Percentiles rank a stretch among this genome's conserved stretches.
Conservation (phyloP, 176 grass and related monocot genomes). For the barley (Hordeum vulgare) region DNA sequence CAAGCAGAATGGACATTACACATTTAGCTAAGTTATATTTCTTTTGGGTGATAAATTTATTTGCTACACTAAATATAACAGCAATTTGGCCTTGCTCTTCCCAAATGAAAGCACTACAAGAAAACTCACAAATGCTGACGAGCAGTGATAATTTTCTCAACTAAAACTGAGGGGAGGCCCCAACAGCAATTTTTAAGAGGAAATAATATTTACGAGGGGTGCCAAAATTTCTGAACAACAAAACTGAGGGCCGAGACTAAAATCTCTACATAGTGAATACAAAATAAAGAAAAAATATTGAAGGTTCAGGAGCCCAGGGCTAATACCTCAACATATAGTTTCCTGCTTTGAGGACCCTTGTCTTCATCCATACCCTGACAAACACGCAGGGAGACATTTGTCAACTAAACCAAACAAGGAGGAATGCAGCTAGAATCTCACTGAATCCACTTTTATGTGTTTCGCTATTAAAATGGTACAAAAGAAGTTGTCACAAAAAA, state of each 20-base stretch:
- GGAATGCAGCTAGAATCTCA: background rate
- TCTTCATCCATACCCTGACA: conserved; percentile 98
- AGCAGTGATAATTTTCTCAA: background rate
- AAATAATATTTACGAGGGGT: background rate
- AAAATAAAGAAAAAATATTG: background rate
- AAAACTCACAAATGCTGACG: background rate
- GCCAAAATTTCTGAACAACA: background rate
- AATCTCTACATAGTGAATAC: background rate
- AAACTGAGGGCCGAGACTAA: background rate
- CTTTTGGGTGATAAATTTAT: background rate
- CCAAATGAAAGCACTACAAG: conserved; percentile 2
- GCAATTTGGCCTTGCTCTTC: background rate
- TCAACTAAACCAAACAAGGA: conserved; percentile 1
- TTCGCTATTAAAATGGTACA: background rate
- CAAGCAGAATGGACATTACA: background rate
- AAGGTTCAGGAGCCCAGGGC: conserved; percentile 10
- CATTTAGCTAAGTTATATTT: background rate
- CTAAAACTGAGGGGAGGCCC: background rate
- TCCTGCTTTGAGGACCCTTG: conserved; percentile 96
- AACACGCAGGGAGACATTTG: conserved; percentile 2
- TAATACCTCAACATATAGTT: conserved; percentile 93
- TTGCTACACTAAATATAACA: background rate
- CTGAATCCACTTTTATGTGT: background rate
- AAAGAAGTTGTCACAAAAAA: background rate
- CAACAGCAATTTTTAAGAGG: background rate